Percentiles rank a stretch among this genome's conserved stretches.
Evolutionary conservation across 1,284 basidiomycete genomes (phyloP).

Genomic region (Microbotryum intermedium): DNA sequence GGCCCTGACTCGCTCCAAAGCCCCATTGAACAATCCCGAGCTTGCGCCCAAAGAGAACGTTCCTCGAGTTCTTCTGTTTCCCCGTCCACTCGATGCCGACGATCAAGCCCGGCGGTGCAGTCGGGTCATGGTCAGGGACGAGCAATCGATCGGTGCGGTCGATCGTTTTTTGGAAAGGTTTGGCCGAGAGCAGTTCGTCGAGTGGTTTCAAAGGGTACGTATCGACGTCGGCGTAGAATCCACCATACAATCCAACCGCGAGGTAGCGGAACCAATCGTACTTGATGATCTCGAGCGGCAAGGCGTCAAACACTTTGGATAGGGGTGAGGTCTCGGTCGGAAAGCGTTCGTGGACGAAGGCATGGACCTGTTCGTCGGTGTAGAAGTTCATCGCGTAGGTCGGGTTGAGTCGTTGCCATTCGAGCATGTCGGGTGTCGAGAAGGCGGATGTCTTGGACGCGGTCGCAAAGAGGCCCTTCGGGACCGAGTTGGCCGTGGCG

Average conservation of each 20-base stretch:
- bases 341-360: neutral
- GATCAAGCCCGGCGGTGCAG: neutral
- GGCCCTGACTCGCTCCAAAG: conserved; percentile 27
- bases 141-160: conserved; percentile 1
- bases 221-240: conserved; percentile 35
- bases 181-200: conserved; percentile 16
- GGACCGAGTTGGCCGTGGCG: neutral
- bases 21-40: conserved; percentile 35
- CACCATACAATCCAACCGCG: conserved; percentile 32
- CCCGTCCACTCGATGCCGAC: conserved; percentile 11
- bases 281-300: conserved; percentile 10
- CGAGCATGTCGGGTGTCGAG: neutral
- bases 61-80: conserved; percentile 2
- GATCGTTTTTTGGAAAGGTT: neutral
- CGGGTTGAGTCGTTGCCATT: conserved; percentile 2
- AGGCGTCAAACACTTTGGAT: neutral
- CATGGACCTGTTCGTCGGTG: neutral
- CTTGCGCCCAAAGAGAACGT: conserved; percentile 26
- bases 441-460: neutral
- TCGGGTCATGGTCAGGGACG: conserved; percentile 8
- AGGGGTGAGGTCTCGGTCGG: neutral
- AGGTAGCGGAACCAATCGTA: conserved; percentile 19
- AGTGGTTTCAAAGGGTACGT: conserved; percentile 31
- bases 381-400: neutral
- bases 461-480: conserved; percentile 3